Percentiles rank a stretch among this genome's conserved stretches.
phyloP scores from a whole-genome alignment of 2,329 filamentous ascomycete genomes.

The Periconia digitata region DNA sequence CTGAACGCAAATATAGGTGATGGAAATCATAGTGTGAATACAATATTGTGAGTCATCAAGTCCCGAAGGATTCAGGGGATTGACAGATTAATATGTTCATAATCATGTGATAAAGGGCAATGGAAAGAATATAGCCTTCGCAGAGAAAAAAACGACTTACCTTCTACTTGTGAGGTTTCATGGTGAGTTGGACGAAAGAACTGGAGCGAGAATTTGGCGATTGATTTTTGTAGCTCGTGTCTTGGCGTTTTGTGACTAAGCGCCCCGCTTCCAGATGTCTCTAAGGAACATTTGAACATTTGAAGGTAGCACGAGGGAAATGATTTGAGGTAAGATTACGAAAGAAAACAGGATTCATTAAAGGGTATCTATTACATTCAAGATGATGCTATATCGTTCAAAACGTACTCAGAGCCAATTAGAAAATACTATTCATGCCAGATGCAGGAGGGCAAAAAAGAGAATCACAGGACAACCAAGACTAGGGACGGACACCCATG shows the following conservation, averaged over 20 bases:
- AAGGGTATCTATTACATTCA: conserved; percentile 1
- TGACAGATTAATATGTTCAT: conserved; percentile 77
- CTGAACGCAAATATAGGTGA: conserved; percentile 4
- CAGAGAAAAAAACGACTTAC: conserved; percentile 22
- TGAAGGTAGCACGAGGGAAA: too few species aligned
- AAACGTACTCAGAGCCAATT: background rate
- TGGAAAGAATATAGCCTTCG: background rate
- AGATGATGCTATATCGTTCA: background rate
- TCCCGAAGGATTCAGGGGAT: conserved; percentile 69
- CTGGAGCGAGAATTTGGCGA: background rate
- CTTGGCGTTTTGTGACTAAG: conserved; percentile 8
- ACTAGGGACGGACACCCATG: conserved; percentile 20
- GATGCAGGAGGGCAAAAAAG: background rate
- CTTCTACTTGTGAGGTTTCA: conserved; percentile 40
- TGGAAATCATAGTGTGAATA: conserved; percentile 43
- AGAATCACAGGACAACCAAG: background rate
- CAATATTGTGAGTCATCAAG: conserved; percentile 52
- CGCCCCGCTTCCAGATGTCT: background rate
- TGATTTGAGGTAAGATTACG: too few species aligned
- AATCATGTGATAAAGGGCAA: conserved; percentile 51
- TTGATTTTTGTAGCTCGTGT: conserved; percentile 2
- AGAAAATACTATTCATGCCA: background rate
- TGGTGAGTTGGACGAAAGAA: conserved; percentile 17
- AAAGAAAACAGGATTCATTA: too few species aligned
- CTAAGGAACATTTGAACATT: background rate